Conservation (phyloP, 306 rosid genomes). For the Quercus gilva region DNA sequence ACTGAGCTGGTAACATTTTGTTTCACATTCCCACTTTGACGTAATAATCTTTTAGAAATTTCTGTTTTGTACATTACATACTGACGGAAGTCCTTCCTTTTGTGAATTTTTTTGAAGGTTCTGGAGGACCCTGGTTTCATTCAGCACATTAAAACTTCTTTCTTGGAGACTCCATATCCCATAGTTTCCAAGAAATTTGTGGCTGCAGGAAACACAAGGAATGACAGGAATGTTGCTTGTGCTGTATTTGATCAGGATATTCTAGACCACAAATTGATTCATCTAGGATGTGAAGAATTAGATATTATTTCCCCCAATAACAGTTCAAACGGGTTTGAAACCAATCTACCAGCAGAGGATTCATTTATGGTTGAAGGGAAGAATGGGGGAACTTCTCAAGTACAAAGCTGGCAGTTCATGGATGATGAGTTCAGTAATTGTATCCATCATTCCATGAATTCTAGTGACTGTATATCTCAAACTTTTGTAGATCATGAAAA, state of each 20-base stretch:
- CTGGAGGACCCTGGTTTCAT: conserved; percentile 63
- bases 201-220: conserved; percentile 28
- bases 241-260: conserved; percentile 36
- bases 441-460: conserved; percentile 59
- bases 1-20: conserved; percentile 49
- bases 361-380: conserved; percentile 43
- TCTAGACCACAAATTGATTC: conserved; percentile 32
- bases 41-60: conserved; percentile 6
- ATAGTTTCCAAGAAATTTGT: conserved; percentile 24
- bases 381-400: conserved; percentile 53
- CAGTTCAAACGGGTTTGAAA: conserved; percentile 48
- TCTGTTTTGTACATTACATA: not conserved
- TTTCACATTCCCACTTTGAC: not conserved
- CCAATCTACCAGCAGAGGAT: conserved; percentile 42
- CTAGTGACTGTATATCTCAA: conserved; percentile 87
- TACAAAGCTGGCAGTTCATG: conserved; percentile 72
- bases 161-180: conserved; percentile 45
- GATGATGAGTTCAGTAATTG: conserved; percentile 69
- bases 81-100: conserved; percentile 1
- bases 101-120: conserved; percentile 42
- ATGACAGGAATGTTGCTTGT: conserved; percentile 27
- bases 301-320: conserved; percentile 48
- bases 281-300: conserved; percentile 33
- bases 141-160: conserved; percentile 48
- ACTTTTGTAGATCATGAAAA: conserved; percentile 51